Evolutionary conservation across 345 rosid genomes (phyloP).

Genomic region (Syzygium aqueum): DNA sequence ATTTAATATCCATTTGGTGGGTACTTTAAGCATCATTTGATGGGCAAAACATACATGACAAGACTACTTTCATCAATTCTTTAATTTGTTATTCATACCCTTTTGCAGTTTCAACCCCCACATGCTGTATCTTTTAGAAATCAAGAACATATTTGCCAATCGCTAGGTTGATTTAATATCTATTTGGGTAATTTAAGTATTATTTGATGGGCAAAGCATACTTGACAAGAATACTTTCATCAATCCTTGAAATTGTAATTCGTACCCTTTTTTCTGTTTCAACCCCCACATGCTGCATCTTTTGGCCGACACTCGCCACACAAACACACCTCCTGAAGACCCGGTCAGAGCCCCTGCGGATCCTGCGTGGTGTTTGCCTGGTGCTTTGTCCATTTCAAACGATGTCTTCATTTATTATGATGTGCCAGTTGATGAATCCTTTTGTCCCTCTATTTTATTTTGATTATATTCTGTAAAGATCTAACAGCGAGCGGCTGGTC

Average conservation of each 20-base stretch:
- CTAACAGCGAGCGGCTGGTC: background rate
- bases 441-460: background rate
- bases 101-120: background rate
- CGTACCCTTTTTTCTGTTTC: background rate
- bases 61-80: background rate
- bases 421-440: background rate
- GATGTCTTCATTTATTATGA: background rate
- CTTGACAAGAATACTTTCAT: background rate
- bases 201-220: background rate
- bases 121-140: background rate
- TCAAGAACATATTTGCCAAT: background rate
- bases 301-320: background rate
- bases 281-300: background rate
- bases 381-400: background rate
- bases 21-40: background rate
- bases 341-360: background rate
- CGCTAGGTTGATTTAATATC: background rate
- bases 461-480: background rate
- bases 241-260: background rate
- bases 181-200: background rate
- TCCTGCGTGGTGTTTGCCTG: background rate
- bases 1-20: background rate
- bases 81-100: background rate
- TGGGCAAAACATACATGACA: background rate
- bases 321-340: slow-evolving; percentile 17